Base-by-base conservation (phyloP, 805 yeast species). In the Candida chauliodis region DNA sequence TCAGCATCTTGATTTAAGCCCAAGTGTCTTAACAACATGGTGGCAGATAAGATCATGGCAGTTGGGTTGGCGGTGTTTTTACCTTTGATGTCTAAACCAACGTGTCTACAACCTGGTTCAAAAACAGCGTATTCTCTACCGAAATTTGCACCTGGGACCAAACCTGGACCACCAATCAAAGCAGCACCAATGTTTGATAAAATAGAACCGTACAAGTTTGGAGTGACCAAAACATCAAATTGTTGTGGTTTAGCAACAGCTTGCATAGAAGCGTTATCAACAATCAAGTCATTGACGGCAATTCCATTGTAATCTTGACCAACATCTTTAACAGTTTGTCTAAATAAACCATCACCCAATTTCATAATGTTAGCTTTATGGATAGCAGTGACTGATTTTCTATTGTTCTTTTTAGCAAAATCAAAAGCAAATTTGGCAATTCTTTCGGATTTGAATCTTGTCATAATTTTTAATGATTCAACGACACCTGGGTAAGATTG, bases 51-150 rank as follows among this genome's bases (percentile, higher is more conserved):
- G 56, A 91, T 84, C 91, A 91, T 84, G 53, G 96, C 98, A 46
- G 97, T 87, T 63, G 99, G 99, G 81, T 91, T 91, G 49, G 98
- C 98, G 48, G 87, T 76, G 75, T 88, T 85, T 69, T 86, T 79
- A 61, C 95, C 97, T 76, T 86, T 77, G 65, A 93, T 86, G 69
- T 91, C 97, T 55, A 91, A 76, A 69, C 98, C 98, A 58, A 90
- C 98, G 75, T 90, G 98, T 78, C 99, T 86, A 73, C 97, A 90
- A 71, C 98, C 99, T 57, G 99, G 98, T 76, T 91, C 99, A 68
- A 93, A 91, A 46, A 91, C 95, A 41, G 98, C 98, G 66, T 84
- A 83, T 57, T 91, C 97, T 69, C 95, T 84, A 69, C 99, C 99
- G 52, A 86, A 90, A 76, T 89, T 88, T 58, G 95, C 96, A 70